A percentile compares a stretch with the other conserved stretches of the same genome.
phyloP scores from a whole-genome alignment of 2,329 filamentous ascomycete genomes.

The Davidsoniella neocaledoniae region DNA sequence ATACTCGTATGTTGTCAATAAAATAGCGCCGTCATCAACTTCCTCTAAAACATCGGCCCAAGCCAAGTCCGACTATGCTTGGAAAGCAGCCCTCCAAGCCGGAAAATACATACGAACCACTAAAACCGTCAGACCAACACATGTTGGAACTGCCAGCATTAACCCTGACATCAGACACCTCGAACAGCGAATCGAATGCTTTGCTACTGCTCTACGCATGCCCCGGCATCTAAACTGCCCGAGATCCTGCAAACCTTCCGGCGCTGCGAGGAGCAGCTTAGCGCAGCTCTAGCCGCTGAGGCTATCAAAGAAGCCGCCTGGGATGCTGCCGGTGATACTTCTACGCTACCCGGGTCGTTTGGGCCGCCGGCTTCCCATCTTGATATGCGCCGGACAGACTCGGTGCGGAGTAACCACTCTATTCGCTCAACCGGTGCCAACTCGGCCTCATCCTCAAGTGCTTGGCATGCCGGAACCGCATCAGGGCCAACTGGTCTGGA shows the following conservation, averaged over 20 bases:
- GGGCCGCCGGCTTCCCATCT: conserved; percentile 17
- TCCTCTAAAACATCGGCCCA: neutral
- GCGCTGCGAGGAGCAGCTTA: conserved; percentile 62
- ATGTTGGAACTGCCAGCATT: conserved; percentile 41
- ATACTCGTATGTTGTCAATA: conserved; percentile 65
- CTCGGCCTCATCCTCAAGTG: neutral
- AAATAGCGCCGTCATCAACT: conserved; percentile 29
- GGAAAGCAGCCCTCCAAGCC: conserved; percentile 64
- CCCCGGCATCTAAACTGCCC: conserved; percentile 51
- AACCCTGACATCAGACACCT: conserved; percentile 51
- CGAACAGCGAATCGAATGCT: conserved; percentile 66
- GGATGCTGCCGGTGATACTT: conserved; percentile 46
- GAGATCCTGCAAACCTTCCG: conserved; percentile 62
- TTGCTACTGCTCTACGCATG: conserved; percentile 61
- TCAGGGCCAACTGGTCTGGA: neutral
- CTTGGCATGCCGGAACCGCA: no score
- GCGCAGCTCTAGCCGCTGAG: conserved; percentile 47
- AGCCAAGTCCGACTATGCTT: conserved; percentile 47
- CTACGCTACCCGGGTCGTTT: conserved; percentile 40
- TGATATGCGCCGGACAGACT: conserved; percentile 4
- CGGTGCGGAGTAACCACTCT: neutral
- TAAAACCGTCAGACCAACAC: conserved; percentile 37
- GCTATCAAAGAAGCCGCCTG: conserved; percentile 52
- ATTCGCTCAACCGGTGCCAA: neutral
- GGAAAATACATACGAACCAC: conserved; percentile 50